Percentiles rank a stretch among this genome's conserved stretches.
These are phyloP conservation scores for Diaporthe longicolla DNA, from an alignment of 2,329 filamentous ascomycete species.

Conservation along the genomic window DNA sequence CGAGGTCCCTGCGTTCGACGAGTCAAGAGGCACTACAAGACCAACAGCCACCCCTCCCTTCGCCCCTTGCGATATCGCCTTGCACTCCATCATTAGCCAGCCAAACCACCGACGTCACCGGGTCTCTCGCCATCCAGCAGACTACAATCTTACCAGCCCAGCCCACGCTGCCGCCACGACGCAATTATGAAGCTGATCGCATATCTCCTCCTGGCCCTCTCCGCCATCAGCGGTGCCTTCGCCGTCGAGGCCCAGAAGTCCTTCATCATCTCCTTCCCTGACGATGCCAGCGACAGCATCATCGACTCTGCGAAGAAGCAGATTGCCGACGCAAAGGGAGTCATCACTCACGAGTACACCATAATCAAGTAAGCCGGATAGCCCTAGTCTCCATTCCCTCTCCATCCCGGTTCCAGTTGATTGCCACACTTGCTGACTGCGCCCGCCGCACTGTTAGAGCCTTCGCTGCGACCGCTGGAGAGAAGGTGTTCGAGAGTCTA, in stretches of 20 bases:
- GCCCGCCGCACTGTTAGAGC: constrained; percentile 65
- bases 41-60: not conserved
- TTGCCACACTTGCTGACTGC: not conserved
- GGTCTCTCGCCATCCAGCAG: not conserved
- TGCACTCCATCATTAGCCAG: not conserved
- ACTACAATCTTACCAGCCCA: constrained; percentile 4
- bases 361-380: constrained; percentile 72
- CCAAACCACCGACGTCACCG: constrained; percentile 14
- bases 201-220: constrained; percentile 67
- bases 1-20: not conserved
- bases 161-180: constrained; percentile 16
- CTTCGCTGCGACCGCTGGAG: constrained; percentile 81
- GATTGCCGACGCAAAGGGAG: constrained; percentile 78
- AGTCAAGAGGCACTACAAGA: not conserved
- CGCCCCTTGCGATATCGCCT: not conserved
- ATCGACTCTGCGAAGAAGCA: constrained; percentile 79
- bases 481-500: constrained; percentile 77
- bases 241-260: constrained; percentile 78
- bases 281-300: constrained; percentile 76
- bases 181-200: constrained; percentile 74
- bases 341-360: constrained; percentile 83
- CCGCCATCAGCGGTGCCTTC: constrained; percentile 70
- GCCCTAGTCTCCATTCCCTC: no score
- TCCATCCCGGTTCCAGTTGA: not conserved
- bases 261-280: constrained; percentile 84